Evolutionary conservation across 345 rosid genomes (phyloP).

Genomic region (Mercurialis annua): DNA sequence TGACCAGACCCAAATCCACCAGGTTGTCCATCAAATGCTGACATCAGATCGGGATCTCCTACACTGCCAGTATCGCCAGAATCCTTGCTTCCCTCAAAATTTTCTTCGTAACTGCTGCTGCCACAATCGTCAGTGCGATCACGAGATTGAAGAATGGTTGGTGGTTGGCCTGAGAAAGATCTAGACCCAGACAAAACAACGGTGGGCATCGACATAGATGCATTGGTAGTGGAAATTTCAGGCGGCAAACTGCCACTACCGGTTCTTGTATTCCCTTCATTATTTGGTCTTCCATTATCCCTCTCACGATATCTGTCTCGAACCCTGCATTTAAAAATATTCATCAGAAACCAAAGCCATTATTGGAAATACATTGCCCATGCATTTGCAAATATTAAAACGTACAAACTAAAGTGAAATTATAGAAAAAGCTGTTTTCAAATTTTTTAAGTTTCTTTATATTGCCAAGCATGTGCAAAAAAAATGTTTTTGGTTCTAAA

Average conservation of each 20-base stretch:
- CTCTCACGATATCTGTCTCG: conserved; percentile 77
- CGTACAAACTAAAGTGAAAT: neutral
- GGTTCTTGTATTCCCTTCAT: conserved; percentile 49
- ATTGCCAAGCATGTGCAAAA: neutral
- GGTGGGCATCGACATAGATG: conserved; percentile 40
- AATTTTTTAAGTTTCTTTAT: neutral
- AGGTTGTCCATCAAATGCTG: conserved; percentile 60
- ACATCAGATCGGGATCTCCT: conserved; percentile 61
- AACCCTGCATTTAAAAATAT: conserved; percentile 37
- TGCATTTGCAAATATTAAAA: neutral
- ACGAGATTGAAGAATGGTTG: conserved; percentile 74
- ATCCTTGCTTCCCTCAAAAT: conserved; percentile 70
- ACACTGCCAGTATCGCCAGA: conserved; percentile 67
- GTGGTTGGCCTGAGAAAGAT: conserved; percentile 58
- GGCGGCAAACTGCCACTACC: conserved; percentile 38
- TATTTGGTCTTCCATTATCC: conserved; percentile 58
- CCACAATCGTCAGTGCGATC: conserved; percentile 66
- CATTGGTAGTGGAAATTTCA: conserved; percentile 34
- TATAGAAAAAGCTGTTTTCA: neutral
- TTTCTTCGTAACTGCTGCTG: conserved; percentile 64
- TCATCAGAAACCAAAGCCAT: neutral
- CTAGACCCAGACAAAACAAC: conserved; percentile 60
- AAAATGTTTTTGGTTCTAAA: neutral
- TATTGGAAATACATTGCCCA: neutral
- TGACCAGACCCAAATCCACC: conserved; percentile 46